phyloP scores from a whole-genome alignment of 1,284 basidiomycete species.

The Grifola frondosa region DNA sequence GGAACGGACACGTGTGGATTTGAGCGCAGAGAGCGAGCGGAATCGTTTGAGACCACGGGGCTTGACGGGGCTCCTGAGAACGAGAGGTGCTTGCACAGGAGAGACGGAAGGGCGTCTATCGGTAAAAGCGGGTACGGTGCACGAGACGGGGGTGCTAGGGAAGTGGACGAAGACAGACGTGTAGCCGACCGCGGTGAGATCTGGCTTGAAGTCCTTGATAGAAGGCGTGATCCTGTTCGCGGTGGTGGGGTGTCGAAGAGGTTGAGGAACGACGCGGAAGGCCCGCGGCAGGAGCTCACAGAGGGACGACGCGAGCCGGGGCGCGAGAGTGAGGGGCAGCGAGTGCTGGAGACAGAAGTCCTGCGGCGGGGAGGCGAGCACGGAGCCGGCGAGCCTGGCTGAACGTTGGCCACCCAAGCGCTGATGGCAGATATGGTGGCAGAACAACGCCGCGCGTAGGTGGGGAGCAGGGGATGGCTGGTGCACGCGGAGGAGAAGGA shows the following conservation, averaged over 20 bases:
- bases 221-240: constrained; percentile 31
- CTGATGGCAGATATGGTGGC: constrained; percentile 40
- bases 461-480: constrained; percentile 36
- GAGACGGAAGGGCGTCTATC: constrained; percentile 11
- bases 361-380: constrained; percentile 26
- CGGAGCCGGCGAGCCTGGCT: constrained; percentile 65
- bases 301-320: constrained; percentile 29
- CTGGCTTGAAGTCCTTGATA: constrained; percentile 43
- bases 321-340: constrained; percentile 31
- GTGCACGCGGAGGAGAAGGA: constrained; percentile 27
- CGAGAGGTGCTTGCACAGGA: constrained; percentile 3
- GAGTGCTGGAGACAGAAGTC: constrained; percentile 31
- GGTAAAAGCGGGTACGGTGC: constrained; percentile 17
- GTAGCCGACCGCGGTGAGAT: constrained; percentile 61
- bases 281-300: constrained; percentile 27
- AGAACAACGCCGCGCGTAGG: constrained; percentile 26
- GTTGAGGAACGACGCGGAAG: constrained; percentile 45
- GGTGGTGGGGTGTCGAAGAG: constrained; percentile 38
- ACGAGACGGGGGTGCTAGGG: constrained; percentile 37
- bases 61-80: constrained; percentile 16
- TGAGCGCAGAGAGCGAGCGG: constrained; percentile 29
- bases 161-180: constrained; percentile 63
- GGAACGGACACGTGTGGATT: constrained; percentile 24
- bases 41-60: constrained; percentile 28
- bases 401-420: constrained; percentile 59